Conservation (phyloP, 345 rosid genomes). For the Hypericum perforatum region DNA sequence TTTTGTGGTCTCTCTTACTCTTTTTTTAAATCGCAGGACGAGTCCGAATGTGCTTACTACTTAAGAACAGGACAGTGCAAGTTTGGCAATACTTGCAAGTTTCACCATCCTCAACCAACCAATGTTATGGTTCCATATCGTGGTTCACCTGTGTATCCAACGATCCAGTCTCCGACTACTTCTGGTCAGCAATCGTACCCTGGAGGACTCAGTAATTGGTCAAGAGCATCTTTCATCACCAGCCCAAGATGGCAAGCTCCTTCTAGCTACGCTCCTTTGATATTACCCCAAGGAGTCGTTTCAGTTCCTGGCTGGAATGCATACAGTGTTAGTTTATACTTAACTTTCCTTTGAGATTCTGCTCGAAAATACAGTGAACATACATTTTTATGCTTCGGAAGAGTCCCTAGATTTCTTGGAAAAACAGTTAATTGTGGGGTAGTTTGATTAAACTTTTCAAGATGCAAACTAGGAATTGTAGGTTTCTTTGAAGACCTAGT, state of each 20-base stretch:
- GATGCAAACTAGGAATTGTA: too few species aligned
- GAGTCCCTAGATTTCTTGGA: neutral
- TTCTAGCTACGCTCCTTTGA: conserved; percentile 64
- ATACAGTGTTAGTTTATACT: conserved; percentile 52
- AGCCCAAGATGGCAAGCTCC: conserved; percentile 98
- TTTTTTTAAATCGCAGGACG: conserved; percentile 43
- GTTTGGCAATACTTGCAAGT: conserved; percentile 88
- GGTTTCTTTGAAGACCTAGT: too few species aligned
- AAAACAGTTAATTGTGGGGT: too few species aligned
- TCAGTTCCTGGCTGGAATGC: conserved; percentile 93
- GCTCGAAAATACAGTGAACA: neutral
- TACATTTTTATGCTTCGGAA: neutral
- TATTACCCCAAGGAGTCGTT: conserved; percentile 83
- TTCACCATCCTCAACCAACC: conserved; percentile 89
- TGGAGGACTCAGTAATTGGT: conserved; percentile 66
- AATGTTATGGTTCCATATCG: conserved; percentile 69
- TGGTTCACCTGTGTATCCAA: conserved; percentile 66
- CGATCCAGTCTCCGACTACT: conserved; percentile 63
- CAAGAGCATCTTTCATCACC: conserved; percentile 78
- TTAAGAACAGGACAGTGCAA: conserved; percentile 97
- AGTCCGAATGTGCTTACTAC: conserved; percentile 82
- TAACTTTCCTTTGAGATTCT: conserved; percentile 1
- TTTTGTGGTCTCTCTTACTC: neutral
- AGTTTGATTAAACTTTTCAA: too few species aligned
- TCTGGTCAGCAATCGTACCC: conserved; percentile 63